Evolutionary conservation across 345 rosid species (phyloP), one percentile per base, ranked within the genome.

Genomic region (Arabidopsis suecica): DNA sequence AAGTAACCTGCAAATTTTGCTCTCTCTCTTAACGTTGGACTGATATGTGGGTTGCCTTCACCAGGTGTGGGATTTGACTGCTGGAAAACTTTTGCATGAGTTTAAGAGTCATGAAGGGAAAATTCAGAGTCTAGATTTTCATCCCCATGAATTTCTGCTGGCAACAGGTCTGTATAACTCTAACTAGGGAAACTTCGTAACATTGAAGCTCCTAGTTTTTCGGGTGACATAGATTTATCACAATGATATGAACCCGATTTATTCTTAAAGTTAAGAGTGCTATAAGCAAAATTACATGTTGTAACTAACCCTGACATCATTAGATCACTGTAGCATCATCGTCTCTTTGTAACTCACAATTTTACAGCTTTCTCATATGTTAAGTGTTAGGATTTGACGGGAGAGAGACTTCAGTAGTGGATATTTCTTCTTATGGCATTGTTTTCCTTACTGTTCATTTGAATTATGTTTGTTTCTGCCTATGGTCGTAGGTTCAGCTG

Each of bases 11-110:
- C 45, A 64, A 37, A 3, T 22, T 57, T 58, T 22, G 33, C 40
- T 22, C 30, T 64, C 12, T 71, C 32, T 62, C 33, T 70, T 47
- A 22, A 58, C 28, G 4, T 50, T 58, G 32, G 57, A 34, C 63
- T 65, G 28, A 65, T 49, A 16, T 50, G 22, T 37, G 63, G 72
- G 34, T 47, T 71, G 44, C 69, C 34, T 65, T 68, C 22, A 69
- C 79, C 78, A 96, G 99, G 88, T 93, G 11, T 96, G 99, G 99
- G 99, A 96, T 81, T 86, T 96, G 85, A 96, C 99, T 65, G 99
- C 99, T 77, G 99, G 99, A 78, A 96, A 96, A 82, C 82, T 96
- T 69, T 77, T 96, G 86, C 98, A 96, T 53, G 99, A 96, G 74
- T 96, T 96, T 80, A 96, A 93, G 84, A 68, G 71, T 75, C 98